Conservation (phyloP, 2,329 filamentous ascomycete species). For the Ascocoryne sarcoides region DNA sequence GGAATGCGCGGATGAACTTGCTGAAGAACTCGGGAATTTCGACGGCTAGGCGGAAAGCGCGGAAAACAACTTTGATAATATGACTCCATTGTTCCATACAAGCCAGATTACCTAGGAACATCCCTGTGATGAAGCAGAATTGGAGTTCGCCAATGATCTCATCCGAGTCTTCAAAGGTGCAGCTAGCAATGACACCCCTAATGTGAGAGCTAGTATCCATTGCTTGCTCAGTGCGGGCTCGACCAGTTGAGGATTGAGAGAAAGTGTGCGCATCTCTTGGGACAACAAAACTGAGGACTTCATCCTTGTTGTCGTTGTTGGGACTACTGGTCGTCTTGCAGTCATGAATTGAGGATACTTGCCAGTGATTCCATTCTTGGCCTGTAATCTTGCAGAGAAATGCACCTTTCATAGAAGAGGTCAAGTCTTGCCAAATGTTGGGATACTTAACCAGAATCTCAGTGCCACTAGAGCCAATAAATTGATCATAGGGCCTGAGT, state of each 20-base stretch:
- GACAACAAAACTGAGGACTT: slow-evolving; percentile 42
- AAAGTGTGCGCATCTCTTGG: slow-evolving; percentile 35
- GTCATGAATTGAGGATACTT: slow-evolving; percentile 44
- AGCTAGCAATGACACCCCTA: slow-evolving; percentile 32
- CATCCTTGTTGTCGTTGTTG: slow-evolving; percentile 32
- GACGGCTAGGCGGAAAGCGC: slow-evolving; percentile 38
- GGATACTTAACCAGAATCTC: slow-evolving; percentile 14
- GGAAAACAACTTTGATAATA: slow-evolving; percentile 43
- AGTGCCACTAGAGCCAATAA: slow-evolving; percentile 1
- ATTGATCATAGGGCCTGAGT: slow-evolving; percentile 19
- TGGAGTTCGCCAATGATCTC: slow-evolving; percentile 52
- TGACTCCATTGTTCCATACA: slow-evolving; percentile 57
- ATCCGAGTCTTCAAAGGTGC: slow-evolving; percentile 27
- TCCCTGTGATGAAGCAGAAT: slow-evolving; percentile 48
- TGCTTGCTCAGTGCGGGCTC: slow-evolving; percentile 36
- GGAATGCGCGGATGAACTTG: slow-evolving; percentile 41
- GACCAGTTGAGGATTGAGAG: slow-evolving; percentile 29
- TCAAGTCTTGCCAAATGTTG: slow-evolving; percentile 44
- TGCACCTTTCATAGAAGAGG: slow-evolving; percentile 36
- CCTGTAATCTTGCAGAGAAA: slow-evolving; percentile 42
- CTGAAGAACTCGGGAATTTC: slow-evolving; percentile 37
- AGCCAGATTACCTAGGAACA: slow-evolving; percentile 47
- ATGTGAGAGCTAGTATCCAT: slow-evolving; percentile 43
- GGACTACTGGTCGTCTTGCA: slow-evolving; percentile 27
- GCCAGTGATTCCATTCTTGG: slow-evolving; percentile 37